Conservation (phyloP, 148 eudicot species). For the Rhododendron simsii region DNA sequence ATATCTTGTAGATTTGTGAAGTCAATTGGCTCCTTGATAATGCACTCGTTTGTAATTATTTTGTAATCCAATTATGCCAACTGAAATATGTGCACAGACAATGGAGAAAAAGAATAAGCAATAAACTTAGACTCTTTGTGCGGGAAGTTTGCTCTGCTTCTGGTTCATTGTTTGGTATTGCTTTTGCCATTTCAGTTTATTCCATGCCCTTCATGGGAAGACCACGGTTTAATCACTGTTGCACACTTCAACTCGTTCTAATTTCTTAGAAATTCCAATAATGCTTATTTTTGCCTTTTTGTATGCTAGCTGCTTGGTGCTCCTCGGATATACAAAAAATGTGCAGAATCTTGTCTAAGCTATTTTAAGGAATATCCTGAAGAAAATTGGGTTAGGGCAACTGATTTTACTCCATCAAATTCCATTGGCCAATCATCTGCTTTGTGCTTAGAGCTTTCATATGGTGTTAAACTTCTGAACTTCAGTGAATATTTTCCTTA, state of each 20-base stretch:
- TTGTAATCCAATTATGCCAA: background rate
- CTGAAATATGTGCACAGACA: background rate
- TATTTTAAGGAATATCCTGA: slow-evolving; percentile 48
- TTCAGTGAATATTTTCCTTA: slow-evolving; percentile 47
- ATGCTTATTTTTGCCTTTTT: background rate
- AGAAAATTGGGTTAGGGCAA: slow-evolving; percentile 45
- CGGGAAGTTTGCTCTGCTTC: background rate
- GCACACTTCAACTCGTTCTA: background rate
- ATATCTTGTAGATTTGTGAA: background rate
- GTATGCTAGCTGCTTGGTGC: slow-evolving; percentile 52
- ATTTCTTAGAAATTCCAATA: background rate
- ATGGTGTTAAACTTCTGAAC: slow-evolving; percentile 33
- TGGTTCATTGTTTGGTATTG: background rate
- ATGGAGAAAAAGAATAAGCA: background rate
- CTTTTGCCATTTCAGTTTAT: background rate
- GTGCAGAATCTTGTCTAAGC: slow-evolving; percentile 19
- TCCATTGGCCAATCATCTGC: slow-evolving; percentile 73
- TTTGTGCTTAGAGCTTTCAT: slow-evolving; percentile 62
- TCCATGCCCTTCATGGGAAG: background rate
- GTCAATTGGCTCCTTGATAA: background rate
- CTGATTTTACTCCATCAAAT: slow-evolving; percentile 44
- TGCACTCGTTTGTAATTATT: background rate
- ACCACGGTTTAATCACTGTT: background rate
- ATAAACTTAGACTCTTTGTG: background rate
- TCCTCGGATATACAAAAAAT: slow-evolving; percentile 62